Conservation (phyloP, 140 eudicot species). For the Bidens hawaiensis region DNA sequence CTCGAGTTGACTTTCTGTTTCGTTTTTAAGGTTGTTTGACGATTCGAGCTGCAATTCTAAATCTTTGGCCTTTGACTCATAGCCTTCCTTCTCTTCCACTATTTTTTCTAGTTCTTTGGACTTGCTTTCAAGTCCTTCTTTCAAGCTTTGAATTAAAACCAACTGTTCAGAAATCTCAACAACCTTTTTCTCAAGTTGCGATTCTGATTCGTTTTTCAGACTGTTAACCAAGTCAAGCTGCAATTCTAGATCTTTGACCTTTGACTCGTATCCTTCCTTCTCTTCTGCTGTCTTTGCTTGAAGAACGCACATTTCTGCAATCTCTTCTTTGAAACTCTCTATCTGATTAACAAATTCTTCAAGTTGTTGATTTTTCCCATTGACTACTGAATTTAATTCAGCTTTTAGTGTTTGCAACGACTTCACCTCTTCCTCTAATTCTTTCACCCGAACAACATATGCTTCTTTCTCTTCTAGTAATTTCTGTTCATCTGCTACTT, state of each 20-base stretch:
- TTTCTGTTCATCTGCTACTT: slow-evolving; percentile 22
- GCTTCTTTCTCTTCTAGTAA: slow-evolving; percentile 38
- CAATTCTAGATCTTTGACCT: slow-evolving; percentile 40
- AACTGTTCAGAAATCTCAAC: slow-evolving; percentile 35
- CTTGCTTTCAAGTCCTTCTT: slow-evolving; percentile 47
- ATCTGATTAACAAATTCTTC: slow-evolving; percentile 39
- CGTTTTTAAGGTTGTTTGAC: slow-evolving; percentile 9
- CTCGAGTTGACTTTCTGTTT: slow-evolving; percentile 2
- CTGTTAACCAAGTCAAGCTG: slow-evolving; percentile 39
- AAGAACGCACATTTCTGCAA: slow-evolving; percentile 31
- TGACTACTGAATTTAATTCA: slow-evolving; percentile 36
- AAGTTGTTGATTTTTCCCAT: slow-evolving; percentile 31
- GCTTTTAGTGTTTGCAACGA: slow-evolving; percentile 33
- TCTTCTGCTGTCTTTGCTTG: slow-evolving; percentile 37
- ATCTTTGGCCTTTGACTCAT: slow-evolving; percentile 20
- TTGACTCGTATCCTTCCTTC: slow-evolving; percentile 31
- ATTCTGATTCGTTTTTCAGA: slow-evolving; percentile 43
- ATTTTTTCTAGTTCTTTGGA: slow-evolving; percentile 19
- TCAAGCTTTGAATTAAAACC: slow-evolving; percentile 34
- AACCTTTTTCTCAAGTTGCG: slow-evolving; percentile 31
- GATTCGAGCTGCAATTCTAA: slow-evolving; percentile 28
- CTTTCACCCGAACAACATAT: slow-evolving; percentile 21
- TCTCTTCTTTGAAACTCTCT: slow-evolving; percentile 42
- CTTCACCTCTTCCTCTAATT: slow-evolving; percentile 38
- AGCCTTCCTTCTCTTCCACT: slow-evolving; percentile 20